A percentile compares a stretch with the other conserved stretches of the same genome.
Conservation (phyloP, 176 grass and related monocot genomes). For the Bothriochloa decipiens region DNA sequence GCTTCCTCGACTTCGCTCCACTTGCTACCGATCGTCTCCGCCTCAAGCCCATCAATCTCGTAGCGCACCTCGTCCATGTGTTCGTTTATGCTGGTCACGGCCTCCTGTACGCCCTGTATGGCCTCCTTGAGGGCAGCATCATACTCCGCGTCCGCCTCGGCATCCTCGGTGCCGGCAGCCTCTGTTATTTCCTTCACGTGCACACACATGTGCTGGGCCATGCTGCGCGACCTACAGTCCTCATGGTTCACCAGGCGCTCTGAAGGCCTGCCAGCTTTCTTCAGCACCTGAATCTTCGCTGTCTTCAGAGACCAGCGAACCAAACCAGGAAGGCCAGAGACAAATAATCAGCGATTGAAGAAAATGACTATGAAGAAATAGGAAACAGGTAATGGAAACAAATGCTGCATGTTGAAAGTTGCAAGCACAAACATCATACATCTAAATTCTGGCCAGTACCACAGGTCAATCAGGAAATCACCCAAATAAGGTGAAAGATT, state of each 20-base stretch:
- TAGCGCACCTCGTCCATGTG: constrained; percentile 83
- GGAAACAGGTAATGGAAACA: neutral
- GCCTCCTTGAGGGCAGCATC: constrained; percentile 76
- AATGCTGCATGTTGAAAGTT: neutral
- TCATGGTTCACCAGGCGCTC: constrained; percentile 72
- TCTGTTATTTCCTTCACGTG: constrained; percentile 84
- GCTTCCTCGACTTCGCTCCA: constrained; percentile 38
- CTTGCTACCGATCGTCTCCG: constrained; percentile 31
- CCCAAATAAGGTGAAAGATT: neutral
- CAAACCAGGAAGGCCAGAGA: constrained; percentile 30
- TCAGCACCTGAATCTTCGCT: constrained; percentile 79
- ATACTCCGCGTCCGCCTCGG: constrained; percentile 77
- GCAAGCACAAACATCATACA: constrained; percentile 11
- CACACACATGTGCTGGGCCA: constrained; percentile 65
- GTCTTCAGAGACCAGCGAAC: constrained; percentile 48
- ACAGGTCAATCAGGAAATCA: neutral
- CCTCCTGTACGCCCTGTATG: constrained; percentile 74
- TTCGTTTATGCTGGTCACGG: constrained; percentile 83
- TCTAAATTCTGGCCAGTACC: constrained; percentile 5
- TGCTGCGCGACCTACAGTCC: constrained; percentile 54
- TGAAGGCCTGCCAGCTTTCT: constrained; percentile 81
- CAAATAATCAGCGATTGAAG: constrained; percentile 18
- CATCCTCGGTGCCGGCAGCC: constrained; percentile 70
- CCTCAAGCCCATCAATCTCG: constrained; percentile 76
- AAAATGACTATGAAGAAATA: neutral